Percentiles rank a stretch among this genome's conserved stretches.
Conservation (phyloP, 768 basidiomycete species). For the Termitomyces sp. region DNA sequence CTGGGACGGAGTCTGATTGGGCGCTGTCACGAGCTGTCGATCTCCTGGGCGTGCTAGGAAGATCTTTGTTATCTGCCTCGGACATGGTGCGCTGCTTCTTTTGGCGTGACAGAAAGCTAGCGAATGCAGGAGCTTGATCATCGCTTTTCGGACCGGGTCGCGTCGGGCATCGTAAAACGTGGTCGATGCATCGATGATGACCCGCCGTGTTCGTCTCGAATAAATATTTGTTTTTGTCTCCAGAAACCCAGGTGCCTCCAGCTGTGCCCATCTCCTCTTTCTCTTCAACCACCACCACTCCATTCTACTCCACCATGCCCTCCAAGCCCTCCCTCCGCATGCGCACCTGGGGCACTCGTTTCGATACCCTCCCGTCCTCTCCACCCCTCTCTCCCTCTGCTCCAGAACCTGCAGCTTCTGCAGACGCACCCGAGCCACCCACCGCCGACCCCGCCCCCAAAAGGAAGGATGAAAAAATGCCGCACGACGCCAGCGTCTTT, state of each 20-base stretch:
- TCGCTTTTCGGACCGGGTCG: conserved; percentile 24
- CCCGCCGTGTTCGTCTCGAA: conserved; percentile 4
- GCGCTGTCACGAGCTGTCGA: conserved; percentile 6
- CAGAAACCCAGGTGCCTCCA: conserved; percentile 1
- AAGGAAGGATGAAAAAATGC: conserved; percentile 41
- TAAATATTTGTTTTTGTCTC: conserved; percentile 11
- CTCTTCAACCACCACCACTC: conserved; percentile 12
- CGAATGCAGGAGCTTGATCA: conserved; percentile 25
- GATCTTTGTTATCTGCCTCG: neutral
- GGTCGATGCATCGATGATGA: conserved; percentile 10
- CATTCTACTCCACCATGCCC: conserved; percentile 30
- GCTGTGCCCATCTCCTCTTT: conserved; percentile 1
- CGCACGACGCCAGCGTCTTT: conserved; percentile 78
- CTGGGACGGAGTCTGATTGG: conserved; percentile 3
- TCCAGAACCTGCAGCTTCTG: conserved; percentile 11
- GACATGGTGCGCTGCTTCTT: neutral
- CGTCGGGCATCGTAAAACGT: conserved; percentile 43
- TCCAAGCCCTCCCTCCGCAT: conserved; percentile 31
- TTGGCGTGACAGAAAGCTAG: conserved; percentile 48
- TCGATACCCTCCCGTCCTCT: conserved; percentile 54
- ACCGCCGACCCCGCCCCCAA: conserved; percentile 16
- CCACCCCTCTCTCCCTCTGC: conserved; percentile 35
- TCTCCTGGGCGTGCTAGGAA: neutral
- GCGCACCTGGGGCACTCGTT: conserved; percentile 69
- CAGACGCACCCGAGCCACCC: conserved; percentile 17